A percentile compares a stretch with the other conserved stretches of the same genome.
Conservation (phyloP, 1,139 yeast genomes). For the Waltiozyma sp. region DNA sequence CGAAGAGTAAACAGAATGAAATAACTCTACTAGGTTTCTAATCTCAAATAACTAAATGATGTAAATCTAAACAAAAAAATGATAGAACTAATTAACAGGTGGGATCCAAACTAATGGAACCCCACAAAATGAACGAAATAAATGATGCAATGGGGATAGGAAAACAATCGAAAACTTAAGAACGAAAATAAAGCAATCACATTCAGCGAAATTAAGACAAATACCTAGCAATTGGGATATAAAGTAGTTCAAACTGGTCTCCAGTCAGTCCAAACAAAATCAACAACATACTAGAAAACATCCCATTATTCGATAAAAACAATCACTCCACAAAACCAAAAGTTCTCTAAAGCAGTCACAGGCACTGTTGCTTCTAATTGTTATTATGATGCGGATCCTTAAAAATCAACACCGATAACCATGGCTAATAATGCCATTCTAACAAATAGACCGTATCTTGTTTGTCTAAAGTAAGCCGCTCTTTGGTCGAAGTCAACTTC, state of each 20-base stretch:
- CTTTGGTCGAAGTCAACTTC: constrained; percentile 99
- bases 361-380: background rate
- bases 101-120: background rate
- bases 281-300: background rate
- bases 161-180: background rate
- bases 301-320: background rate
- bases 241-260: constrained; percentile 4
- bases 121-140: background rate
- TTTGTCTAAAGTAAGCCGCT: constrained; percentile 98
- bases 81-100: background rate
- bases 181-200: background rate
- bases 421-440: constrained; percentile 98
- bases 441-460: constrained; percentile 95
- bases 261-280: constrained; percentile 6
- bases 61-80: background rate
- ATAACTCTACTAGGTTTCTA: background rate
- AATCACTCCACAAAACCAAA: background rate
- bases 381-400: constrained; percentile 1
- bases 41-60: background rate
- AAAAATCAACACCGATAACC: constrained; percentile 82
- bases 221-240: background rate
- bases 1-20: background rate
- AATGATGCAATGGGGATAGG: background rate
- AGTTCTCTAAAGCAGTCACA: background rate
- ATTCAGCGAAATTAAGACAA: too few relatives aligned